phyloP scores from a whole-genome alignment of 2,329 filamentous ascomycete species.

The Ceratocystis destructans region DNA sequence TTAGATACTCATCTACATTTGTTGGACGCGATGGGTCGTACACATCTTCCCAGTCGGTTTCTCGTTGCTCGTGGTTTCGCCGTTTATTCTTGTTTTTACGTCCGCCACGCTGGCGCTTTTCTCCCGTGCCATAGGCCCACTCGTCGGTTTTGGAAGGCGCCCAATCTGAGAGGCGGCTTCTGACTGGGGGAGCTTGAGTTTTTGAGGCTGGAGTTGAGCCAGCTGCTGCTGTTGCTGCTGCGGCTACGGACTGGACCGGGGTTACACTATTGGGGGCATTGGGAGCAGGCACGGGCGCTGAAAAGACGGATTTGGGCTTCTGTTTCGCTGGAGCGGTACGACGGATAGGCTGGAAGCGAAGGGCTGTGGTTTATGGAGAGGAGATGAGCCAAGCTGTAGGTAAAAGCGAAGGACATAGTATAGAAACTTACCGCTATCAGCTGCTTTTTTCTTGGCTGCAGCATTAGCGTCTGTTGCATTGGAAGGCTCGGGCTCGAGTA shows the following conservation, averaged over 20 bases:
- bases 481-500: constrained; percentile 47
- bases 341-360: constrained; percentile 79
- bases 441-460: constrained; percentile 40
- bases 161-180: constrained; percentile 70
- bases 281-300: constrained; percentile 30
- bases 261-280: constrained; percentile 24
- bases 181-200: constrained; percentile 36
- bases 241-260: constrained; percentile 22
- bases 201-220: constrained; percentile 25
- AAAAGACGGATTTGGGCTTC: constrained; percentile 47
- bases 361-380: constrained; percentile 34
- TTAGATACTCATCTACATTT: constrained; percentile 69
- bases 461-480: constrained; percentile 32
- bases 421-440: constrained; percentile 29
- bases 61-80: constrained; percentile 43
- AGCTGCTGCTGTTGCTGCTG: constrained; percentile 28
- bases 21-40: constrained; percentile 77
- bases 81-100: constrained; percentile 61
- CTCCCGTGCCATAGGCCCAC: constrained; percentile 49
- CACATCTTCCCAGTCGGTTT: constrained; percentile 80
- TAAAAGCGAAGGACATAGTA: background rate
- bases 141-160: constrained; percentile 65
- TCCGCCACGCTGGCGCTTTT: constrained; percentile 62
- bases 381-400: background rate
- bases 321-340: constrained; percentile 49